A percentile compares a stretch with the other conserved stretches of the same genome.
Evolutionary conservation across 345 rosid species (phyloP).

Genomic region (Tarenaya hassleriana): DNA sequence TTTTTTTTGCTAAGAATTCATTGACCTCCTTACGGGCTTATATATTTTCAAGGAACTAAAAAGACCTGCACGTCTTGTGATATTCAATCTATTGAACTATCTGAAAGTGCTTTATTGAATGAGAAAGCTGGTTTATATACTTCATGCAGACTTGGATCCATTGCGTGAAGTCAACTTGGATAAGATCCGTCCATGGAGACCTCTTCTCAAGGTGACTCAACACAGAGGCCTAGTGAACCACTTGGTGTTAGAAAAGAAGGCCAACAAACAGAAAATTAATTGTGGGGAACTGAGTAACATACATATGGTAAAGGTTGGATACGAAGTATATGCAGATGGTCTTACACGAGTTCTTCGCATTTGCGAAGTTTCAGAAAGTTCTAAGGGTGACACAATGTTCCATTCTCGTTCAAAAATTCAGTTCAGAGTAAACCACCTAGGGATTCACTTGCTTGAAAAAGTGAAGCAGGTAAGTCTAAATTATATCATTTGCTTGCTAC

Average conservation of each 20-base stretch:
- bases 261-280: slow-evolving; percentile 35
- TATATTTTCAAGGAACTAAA: neutral
- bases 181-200: slow-evolving; percentile 90
- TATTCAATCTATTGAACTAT: slow-evolving; percentile 10
- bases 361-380: slow-evolving; percentile 55
- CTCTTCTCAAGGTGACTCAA: slow-evolving; percentile 54
- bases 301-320: slow-evolving; percentile 59
- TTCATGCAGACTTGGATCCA: slow-evolving; percentile 48
- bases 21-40: slow-evolving; percentile 4
- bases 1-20: slow-evolving; percentile 10
- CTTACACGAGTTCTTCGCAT: slow-evolving; percentile 72
- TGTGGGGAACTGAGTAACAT: slow-evolving; percentile 33
- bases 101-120: slow-evolving; percentile 14
- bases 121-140: slow-evolving; percentile 20
- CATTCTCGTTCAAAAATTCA: slow-evolving; percentile 55
- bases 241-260: slow-evolving; percentile 34
- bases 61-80: neutral
- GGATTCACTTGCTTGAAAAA: slow-evolving; percentile 64
- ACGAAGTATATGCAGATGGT: slow-evolving; percentile 93
- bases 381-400: slow-evolving; percentile 32
- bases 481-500: slow-evolving; percentile 10
- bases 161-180: slow-evolving; percentile 84
- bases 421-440: slow-evolving; percentile 56
- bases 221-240: slow-evolving; percentile 50
- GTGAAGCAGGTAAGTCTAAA: slow-evolving; percentile 49